These are phyloP conservation scores for Geotrichum restrictum DNA, from an alignment of 1,139 yeast species.

Conservation along the genomic window DNA sequence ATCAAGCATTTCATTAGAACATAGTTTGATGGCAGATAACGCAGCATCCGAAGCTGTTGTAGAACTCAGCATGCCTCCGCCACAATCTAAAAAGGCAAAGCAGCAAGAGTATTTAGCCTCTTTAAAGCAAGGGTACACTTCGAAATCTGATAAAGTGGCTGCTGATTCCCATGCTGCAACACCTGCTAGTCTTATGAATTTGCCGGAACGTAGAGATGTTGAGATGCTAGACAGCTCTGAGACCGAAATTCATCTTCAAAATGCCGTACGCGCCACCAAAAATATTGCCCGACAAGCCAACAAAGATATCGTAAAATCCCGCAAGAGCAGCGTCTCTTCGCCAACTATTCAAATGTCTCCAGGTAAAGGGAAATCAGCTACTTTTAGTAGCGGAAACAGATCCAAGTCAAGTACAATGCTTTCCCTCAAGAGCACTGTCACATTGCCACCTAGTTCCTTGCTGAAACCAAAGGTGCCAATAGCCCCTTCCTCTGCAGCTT, in stretches of 20 bases:
- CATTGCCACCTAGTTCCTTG: conserved; percentile 15
- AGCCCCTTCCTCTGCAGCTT: conserved; percentile 8
- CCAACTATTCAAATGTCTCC: not conserved
- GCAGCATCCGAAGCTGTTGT: conserved; percentile 30
- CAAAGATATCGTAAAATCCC: not conserved
- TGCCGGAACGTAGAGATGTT: conserved; percentile 26
- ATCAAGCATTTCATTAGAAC: conserved; percentile 10
- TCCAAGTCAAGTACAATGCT: conserved; percentile 1
- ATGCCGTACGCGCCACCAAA: conserved; percentile 31
- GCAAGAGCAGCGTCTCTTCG: not conserved
- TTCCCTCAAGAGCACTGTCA: conserved; percentile 5
- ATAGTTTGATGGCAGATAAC: conserved; percentile 24
- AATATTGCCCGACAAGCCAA: conserved; percentile 23
- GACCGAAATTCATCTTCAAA: conserved; percentile 29
- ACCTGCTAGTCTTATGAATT: conserved; percentile 45
- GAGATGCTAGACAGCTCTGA: conserved; percentile 21
- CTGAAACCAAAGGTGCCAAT: conserved; percentile 21
- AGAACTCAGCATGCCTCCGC: conserved; percentile 32
- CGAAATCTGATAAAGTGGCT: conserved; percentile 10
- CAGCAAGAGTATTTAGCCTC: too few relatives aligned
- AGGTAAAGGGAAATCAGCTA: not conserved
- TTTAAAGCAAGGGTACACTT: not conserved
- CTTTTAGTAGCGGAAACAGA: not conserved
- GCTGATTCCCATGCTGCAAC: conserved; percentile 35
- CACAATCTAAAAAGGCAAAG: conserved; percentile 23